Evolutionary conservation across 805 yeast genomes (phyloP).

Genomic region (Starmerella lactis-condensi): DNA sequence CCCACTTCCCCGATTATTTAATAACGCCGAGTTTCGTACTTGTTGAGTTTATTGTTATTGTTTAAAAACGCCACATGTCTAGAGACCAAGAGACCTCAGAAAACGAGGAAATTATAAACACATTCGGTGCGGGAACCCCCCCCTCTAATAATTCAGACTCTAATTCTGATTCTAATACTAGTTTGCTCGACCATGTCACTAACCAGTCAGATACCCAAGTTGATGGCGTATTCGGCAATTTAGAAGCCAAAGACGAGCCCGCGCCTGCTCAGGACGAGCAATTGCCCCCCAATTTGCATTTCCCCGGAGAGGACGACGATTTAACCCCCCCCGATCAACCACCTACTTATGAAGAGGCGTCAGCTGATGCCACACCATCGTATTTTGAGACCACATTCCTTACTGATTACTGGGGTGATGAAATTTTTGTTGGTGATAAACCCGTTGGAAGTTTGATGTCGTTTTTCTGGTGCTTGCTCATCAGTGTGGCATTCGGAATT

Average conservation of each 20-base stretch:
- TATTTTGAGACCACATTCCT: constrained; percentile 86
- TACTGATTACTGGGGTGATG: constrained; percentile 61
- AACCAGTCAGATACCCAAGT: constrained; percentile 16
- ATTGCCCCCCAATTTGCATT: constrained; percentile 12
- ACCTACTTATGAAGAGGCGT: constrained; percentile 89
- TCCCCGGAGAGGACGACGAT: constrained; percentile 15
- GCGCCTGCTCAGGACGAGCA: constrained; percentile 4
- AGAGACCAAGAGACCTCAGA: too few species aligned
- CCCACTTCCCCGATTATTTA: too few species aligned
- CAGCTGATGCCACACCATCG: constrained; percentile 85
- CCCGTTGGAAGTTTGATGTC: constrained; percentile 89
- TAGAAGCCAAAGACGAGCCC: constrained; percentile 71
- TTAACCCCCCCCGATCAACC: constrained; percentile 34
- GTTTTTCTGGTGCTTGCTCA: constrained; percentile 75
- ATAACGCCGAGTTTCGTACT: too few species aligned
- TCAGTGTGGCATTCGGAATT: constrained; percentile 80
- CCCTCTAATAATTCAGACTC: too few species aligned
- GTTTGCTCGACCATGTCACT: constrained; percentile 6
- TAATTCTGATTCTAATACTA: too few species aligned
- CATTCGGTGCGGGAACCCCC: too few species aligned
- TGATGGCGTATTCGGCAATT: constrained; percentile 87
- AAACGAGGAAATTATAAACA: too few species aligned
- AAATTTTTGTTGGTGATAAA: constrained; percentile 80
- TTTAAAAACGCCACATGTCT: too few species aligned
- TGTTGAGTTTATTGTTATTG: too few species aligned